Percentiles rank a stretch among this genome's conserved stretches.
Evolutionary conservation across 2,329 filamentous ascomycete genomes (phyloP).

Genomic region (Cladosporium sp.): DNA sequence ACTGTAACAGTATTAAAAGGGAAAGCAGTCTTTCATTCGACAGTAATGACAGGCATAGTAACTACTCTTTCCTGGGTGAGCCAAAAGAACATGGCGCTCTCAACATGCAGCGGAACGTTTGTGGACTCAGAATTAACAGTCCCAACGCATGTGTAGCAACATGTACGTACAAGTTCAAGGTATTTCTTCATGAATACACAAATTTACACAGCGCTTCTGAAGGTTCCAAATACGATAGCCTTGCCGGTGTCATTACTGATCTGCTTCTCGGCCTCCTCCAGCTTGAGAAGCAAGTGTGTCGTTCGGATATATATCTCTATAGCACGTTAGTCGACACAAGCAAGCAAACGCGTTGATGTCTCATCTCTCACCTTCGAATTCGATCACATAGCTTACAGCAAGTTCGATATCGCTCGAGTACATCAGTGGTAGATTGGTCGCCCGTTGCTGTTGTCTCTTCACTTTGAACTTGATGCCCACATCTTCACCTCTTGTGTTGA

Average conservation of each 20-base stretch:
- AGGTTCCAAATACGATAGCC: conserved; percentile 65
- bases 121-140: background rate
- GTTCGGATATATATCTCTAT: conserved; percentile 69
- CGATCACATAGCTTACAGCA: conserved; percentile 69
- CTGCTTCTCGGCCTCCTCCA: conserved; percentile 66
- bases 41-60: background rate
- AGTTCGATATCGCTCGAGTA: conserved; percentile 62
- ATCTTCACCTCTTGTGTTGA: conserved; percentile 58
- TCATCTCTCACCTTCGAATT: conserved; percentile 65
- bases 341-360: background rate
- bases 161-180: background rate
- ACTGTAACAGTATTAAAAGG: background rate
- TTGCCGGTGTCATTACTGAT: conserved; percentile 64
- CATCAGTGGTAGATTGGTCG: conserved; percentile 54
- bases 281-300: conserved; percentile 62
- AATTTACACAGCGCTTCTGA: conserved; percentile 3
- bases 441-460: conserved; percentile 50
- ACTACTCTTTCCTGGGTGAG: background rate
- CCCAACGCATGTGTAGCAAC: background rate
- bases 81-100: background rate
- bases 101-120: background rate
- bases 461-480: conserved; percentile 72
- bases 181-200: background rate
- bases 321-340: conserved; percentile 21
- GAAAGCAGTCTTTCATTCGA: background rate